phyloP scores from a whole-genome alignment of 441 rosid species.

The Biscutella auriculata region DNA sequence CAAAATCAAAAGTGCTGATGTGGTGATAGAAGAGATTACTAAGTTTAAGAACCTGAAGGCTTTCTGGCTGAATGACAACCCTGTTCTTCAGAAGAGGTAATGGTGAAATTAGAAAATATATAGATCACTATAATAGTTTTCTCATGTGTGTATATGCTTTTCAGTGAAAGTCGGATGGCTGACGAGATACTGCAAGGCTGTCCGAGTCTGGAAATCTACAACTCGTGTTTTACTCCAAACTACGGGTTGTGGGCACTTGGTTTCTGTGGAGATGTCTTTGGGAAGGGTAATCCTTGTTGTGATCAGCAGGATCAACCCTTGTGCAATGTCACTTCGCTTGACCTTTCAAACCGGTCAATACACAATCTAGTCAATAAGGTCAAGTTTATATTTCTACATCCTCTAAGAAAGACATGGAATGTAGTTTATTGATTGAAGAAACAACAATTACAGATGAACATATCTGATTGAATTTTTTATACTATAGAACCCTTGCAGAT shows the following conservation, averaged over 20 bases:
- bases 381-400: neutral
- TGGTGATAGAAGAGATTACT: constrained; percentile 45
- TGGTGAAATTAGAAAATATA: constrained; percentile 4
- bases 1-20: constrained; percentile 46
- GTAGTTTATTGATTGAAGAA: neutral
- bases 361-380: constrained; percentile 65
- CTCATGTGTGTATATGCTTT: constrained; percentile 17
- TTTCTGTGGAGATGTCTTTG: constrained; percentile 56
- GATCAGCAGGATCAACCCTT: constrained; percentile 31
- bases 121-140: neutral
- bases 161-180: constrained; percentile 37
- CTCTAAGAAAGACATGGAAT: neutral
- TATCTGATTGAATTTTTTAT: neutral
- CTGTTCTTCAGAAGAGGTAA: constrained; percentile 47
- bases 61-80: constrained; percentile 81
- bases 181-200: constrained; percentile 49
- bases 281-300: constrained; percentile 51
- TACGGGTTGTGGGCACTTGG: constrained; percentile 86
- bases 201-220: constrained; percentile 68
- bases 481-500: neutral
- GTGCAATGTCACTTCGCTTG: constrained; percentile 53
- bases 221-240: constrained; percentile 56
- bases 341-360: constrained; percentile 63
- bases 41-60: constrained; percentile 61
- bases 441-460: neutral